Percentiles rank a stretch among this genome's conserved stretches.
Conservation (phyloP, 139 green algal genomes). For the Volvox africanus region DNA sequence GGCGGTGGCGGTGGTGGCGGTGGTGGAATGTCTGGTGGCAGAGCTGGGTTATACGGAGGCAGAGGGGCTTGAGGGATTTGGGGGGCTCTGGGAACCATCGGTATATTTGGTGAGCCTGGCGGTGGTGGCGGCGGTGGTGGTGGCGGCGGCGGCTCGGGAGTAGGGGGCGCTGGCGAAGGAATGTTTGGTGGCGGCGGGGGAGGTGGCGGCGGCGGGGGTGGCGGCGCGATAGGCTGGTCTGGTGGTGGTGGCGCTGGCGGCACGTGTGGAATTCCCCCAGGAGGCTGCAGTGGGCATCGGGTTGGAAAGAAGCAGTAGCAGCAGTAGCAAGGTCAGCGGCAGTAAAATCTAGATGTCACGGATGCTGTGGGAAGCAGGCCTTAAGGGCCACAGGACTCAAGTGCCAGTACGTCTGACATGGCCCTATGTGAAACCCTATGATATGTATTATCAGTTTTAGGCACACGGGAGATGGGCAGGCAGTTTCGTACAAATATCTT, state of each 20-base stretch:
- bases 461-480: too few relatives aligned
- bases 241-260: not conserved
- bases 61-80: not conserved
- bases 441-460: too few relatives aligned
- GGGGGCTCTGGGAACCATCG: not conserved
- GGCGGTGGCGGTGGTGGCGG: not conserved
- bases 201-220: not conserved
- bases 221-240: not conserved
- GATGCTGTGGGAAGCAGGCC: too few relatives aligned
- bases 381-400: too few relatives aligned
- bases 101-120: not conserved
- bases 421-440: too few relatives aligned
- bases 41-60: not conserved
- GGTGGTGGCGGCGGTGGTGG: slow-evolving; percentile 1
- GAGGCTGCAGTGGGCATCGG: not conserved
- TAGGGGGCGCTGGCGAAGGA: not conserved
- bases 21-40: not conserved
- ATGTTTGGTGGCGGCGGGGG: not conserved
- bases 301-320: too few relatives aligned
- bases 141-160: not conserved
- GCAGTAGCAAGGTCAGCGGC: too few relatives aligned
- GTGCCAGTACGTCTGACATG: too few relatives aligned
- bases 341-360: too few relatives aligned
- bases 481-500: not conserved
- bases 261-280: not conserved